These are phyloP conservation scores for Kurtzmaniella quercitrusa DNA, from an alignment of 1,139 yeast genomes.

Conservation along the genomic window DNA sequence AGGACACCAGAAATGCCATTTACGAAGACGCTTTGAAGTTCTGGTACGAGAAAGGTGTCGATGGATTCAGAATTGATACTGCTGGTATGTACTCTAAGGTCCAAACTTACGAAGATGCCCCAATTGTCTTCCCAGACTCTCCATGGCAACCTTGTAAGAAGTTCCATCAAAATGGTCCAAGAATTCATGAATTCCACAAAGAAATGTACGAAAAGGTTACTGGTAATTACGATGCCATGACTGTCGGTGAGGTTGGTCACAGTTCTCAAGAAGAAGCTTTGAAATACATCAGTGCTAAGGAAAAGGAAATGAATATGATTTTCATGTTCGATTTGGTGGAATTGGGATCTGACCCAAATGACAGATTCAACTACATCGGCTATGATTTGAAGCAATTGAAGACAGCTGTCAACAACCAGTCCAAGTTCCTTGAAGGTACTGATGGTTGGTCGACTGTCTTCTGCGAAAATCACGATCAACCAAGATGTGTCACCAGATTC, in stretches of 20 bases:
- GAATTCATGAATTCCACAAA: constrained; percentile 55
- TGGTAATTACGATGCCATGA: constrained; percentile 48
- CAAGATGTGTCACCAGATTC: constrained; percentile 50
- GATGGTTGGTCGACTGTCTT: constrained; percentile 62
- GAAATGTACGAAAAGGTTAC: constrained; percentile 46
- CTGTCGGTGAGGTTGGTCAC: constrained; percentile 54
- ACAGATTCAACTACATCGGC: constrained; percentile 31
- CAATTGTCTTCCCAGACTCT: constrained; percentile 37
- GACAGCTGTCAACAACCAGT: constrained; percentile 30
- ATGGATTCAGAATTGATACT: constrained; percentile 57
- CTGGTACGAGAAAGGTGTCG: constrained; percentile 56
- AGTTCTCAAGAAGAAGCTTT: constrained; percentile 40
- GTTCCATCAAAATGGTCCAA: constrained; percentile 42
- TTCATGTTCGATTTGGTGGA: constrained; percentile 47
- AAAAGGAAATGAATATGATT: constrained; percentile 49
- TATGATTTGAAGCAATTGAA: constrained; percentile 42
- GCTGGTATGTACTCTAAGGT: constrained; percentile 52
- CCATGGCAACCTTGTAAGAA: constrained; percentile 36
- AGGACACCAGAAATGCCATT: constrained; percentile 47
- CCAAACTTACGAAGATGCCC: constrained; percentile 47
- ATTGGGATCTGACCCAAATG: constrained; percentile 34
- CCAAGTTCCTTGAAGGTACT: constrained; percentile 40
- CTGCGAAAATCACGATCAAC: constrained; percentile 58
- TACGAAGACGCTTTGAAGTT: constrained; percentile 45
- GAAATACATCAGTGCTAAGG: constrained; percentile 46